Evolutionary conservation across 176 grass and related monocot species (phyloP).

Genomic region (Neostapfia colusana): DNA sequence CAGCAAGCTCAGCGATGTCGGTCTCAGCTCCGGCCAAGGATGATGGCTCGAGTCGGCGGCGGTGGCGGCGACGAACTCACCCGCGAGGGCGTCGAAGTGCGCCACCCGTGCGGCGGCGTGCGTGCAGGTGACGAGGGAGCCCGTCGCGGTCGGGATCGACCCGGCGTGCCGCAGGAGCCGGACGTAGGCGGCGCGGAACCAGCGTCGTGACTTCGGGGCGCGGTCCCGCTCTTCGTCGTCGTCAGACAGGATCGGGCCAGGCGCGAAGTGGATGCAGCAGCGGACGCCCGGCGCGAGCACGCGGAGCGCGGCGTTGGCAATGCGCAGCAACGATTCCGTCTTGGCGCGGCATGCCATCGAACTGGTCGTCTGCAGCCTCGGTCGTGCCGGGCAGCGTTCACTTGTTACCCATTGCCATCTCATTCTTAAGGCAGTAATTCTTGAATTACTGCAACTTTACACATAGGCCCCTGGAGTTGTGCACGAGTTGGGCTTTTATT

Average conservation of each 20-base stretch:
- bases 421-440: no score
- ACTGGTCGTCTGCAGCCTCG: conserved; percentile 18
- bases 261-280: conserved; percentile 39
- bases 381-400: background rate
- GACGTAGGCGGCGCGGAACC: conserved; percentile 65
- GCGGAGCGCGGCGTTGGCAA: background rate
- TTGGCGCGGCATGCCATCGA: conserved; percentile 53
- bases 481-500: background rate
- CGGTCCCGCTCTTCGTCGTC: conserved; percentile 30
- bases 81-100: conserved; percentile 59
- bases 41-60: conserved; percentile 18
- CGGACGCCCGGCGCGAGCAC: background rate
- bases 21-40: conserved; percentile 21
- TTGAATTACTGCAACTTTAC: background rate
- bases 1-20: conserved; percentile 52
- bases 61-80: conserved; percentile 39
- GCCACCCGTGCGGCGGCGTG: conserved; percentile 38
- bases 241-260: conserved; percentile 6
- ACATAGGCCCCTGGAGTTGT: no score
- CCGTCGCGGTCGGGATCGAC: background rate
- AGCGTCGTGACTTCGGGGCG: conserved; percentile 41
- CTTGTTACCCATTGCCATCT: background rate
- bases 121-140: conserved; percentile 35
- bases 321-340: background rate
- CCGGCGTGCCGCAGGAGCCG: conserved; percentile 52